Base-by-base conservation (phyloP, 129 eudicot genomes). In the Flaveria linearis region DNA sequence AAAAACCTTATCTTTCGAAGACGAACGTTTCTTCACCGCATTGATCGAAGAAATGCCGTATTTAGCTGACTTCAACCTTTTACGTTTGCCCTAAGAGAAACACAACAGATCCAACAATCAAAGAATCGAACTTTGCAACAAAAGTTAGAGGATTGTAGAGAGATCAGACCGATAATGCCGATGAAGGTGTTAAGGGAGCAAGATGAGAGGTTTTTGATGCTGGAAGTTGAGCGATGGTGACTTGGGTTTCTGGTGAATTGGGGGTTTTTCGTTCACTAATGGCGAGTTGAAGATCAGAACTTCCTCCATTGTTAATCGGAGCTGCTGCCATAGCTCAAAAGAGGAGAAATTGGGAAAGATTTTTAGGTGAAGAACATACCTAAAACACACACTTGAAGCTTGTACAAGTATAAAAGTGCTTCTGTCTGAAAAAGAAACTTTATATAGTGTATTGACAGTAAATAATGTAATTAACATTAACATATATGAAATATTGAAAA, bases 11-110 rank as follows among this genome's bases (percentile, higher is more conserved):
- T 76, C 67, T 82, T 78, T 82, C 8, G 82, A 77, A 74, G 64
- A 45, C 41, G 74, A 28, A 18, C 75, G 84, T 46, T 77, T 84
- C 69, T 61, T 84, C 81, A 66, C 82, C 49, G 51, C 75, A 58
- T 80, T 70, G 18, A 20, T 18, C 4, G 20, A 16, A 58, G 72
- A 56, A 5, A 58, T 53, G 2, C 64, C 46, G 3, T 10, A 17
- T 23, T 42, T 73, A 6, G 51, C 70, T 53, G 66, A 75, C 83
- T 63, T 60, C 60, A 69, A 85, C 58, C 77, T 82, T 84, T 67
- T 86, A 41, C 87, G 69, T 62, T 86, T 86, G 67, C 67, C 85
- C 96, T 87, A 79, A 18, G 66, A 82, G 17, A 41, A 39, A 72
- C 69, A 7, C 33, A 83, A 49, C 89, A 80, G 90, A 87, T 87